A percentile compares a stretch with the other conserved stretches of the same genome.
These are phyloP conservation scores for Suillus plorans DNA, from an alignment of 768 basidiomycete genomes.

Conservation along the genomic window DNA sequence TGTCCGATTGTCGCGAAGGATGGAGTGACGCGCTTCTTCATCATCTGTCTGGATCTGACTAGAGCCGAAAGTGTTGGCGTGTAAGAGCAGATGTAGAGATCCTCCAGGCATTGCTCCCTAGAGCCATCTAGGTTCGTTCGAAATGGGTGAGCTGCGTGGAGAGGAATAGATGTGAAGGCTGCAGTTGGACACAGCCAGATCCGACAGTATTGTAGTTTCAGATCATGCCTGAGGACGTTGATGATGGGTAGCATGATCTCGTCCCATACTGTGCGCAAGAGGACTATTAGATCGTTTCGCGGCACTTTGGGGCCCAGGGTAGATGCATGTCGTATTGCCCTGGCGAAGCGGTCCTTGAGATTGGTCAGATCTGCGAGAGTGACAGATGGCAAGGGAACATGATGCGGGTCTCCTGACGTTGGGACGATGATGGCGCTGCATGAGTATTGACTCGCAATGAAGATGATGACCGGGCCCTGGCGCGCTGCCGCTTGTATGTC, in stretches of 20 bases:
- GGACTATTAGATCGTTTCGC: neutral
- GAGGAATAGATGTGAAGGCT: neutral
- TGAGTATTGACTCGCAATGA: neutral
- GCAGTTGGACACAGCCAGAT: neutral
- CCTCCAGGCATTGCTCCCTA: neutral
- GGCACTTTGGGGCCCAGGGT: too few relatives aligned
- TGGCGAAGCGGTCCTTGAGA: slow-evolving; percentile 7
- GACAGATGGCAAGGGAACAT: neutral
- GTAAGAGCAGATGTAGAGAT: neutral
- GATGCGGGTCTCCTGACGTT: neutral
- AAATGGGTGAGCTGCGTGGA: neutral
- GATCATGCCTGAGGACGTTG: neutral
- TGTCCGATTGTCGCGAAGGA: neutral
- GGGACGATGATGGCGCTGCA: neutral
- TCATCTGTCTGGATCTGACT: neutral
- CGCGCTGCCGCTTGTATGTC: neutral
- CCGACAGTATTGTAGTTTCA: neutral
- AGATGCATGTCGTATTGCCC: slow-evolving; percentile 2
- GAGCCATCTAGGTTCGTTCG: neutral
- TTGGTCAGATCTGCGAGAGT: slow-evolving; percentile 1
- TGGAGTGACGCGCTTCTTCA: neutral
- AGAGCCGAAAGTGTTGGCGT: neutral
- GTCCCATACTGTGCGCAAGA: neutral
- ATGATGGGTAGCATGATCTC: neutral
- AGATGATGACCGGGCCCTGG: neutral